Percentiles rank a stretch among this genome's conserved stretches.
These are phyloP conservation scores for Buxus sempervirens DNA, from an alignment of 164 flowering plant genomes.

Conservation along the genomic window DNA sequence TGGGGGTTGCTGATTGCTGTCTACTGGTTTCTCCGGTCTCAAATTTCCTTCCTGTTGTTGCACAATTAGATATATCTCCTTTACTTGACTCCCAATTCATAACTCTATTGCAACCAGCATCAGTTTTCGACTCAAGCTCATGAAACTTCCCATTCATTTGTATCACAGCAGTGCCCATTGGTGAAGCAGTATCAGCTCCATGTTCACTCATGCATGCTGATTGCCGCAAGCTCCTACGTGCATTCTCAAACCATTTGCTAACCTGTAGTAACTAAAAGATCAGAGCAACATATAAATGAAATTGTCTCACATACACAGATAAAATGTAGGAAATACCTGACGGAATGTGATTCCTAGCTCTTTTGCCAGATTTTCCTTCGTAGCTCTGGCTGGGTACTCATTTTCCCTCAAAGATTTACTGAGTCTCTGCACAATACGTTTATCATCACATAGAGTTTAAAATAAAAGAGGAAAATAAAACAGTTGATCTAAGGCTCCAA, in stretches of 20 bases:
- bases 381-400: slow-evolving; percentile 59
- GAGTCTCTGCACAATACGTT: slow-evolving; percentile 58
- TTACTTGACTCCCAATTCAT: slow-evolving; percentile 5
- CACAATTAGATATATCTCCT: not conserved
- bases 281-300: not conserved
- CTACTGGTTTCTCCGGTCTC: slow-evolving; percentile 12
- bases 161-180: slow-evolving; percentile 9
- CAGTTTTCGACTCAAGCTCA: slow-evolving; percentile 7
- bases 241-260: slow-evolving; percentile 80
- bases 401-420: slow-evolving; percentile 48
- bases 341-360: slow-evolving; percentile 52
- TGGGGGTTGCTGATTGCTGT: slow-evolving; percentile 13
- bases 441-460: not conserved
- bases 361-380: slow-evolving; percentile 53
- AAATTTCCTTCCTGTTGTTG: not conserved
- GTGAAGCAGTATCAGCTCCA: slow-evolving; percentile 7
- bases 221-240: slow-evolving; percentile 64
- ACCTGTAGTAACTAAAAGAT: slow-evolving; percentile 39
- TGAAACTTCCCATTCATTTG: not conserved
- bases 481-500: not conserved
- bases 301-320: not conserved
- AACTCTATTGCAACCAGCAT: slow-evolving; percentile 16
- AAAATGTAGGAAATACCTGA: slow-evolving; percentile 42
- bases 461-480: not conserved
- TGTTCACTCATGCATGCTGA: slow-evolving; percentile 17